These are phyloP conservation scores for Trametopsis cervina DNA, from an alignment of 768 basidiomycete species.

Conservation along the genomic window DNA sequence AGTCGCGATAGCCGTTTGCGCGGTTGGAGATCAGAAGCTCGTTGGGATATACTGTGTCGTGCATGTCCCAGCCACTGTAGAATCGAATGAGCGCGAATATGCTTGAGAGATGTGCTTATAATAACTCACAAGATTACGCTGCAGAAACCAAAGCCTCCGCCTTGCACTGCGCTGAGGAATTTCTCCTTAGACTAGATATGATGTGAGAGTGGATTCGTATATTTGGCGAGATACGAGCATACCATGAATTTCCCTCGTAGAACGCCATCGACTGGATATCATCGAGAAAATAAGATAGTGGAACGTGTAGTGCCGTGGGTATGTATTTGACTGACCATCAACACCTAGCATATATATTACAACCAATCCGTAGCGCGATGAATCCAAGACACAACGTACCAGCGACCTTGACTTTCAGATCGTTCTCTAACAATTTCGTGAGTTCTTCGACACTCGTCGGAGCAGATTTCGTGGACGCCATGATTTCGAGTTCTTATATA, in stretches of 20 bases:
- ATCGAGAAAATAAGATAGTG: neutral
- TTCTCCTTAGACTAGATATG: conserved; percentile 74
- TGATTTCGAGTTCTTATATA: conserved; percentile 3
- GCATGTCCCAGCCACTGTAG: conserved; percentile 83
- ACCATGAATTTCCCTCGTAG: conserved; percentile 95
- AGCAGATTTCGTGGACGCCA: conserved; percentile 30
- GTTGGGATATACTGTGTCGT: conserved; percentile 75
- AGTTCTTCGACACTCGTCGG: conserved; percentile 57
- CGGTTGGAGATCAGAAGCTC: conserved; percentile 90
- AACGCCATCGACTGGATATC: conserved; percentile 75
- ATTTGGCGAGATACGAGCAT: conserved; percentile 9
- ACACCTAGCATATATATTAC: conserved; percentile 33
- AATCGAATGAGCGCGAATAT: neutral
- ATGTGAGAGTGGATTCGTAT: neutral
- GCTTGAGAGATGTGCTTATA: neutral
- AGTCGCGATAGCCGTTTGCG: conserved; percentile 87
- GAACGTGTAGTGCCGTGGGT: neutral
- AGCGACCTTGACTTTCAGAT: conserved; percentile 89
- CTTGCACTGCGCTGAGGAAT: conserved; percentile 73
- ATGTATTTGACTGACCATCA: conserved; percentile 46
- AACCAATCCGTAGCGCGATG: conserved; percentile 13
- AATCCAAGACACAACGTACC: conserved; percentile 42
- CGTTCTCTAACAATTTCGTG: conserved; percentile 41
- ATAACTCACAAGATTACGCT: conserved; percentile 83
- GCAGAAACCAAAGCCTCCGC: conserved; percentile 89